phyloP scores from a whole-genome alignment of 2,329 filamentous ascomycete genomes.

The Dactylellina sp. region DNA sequence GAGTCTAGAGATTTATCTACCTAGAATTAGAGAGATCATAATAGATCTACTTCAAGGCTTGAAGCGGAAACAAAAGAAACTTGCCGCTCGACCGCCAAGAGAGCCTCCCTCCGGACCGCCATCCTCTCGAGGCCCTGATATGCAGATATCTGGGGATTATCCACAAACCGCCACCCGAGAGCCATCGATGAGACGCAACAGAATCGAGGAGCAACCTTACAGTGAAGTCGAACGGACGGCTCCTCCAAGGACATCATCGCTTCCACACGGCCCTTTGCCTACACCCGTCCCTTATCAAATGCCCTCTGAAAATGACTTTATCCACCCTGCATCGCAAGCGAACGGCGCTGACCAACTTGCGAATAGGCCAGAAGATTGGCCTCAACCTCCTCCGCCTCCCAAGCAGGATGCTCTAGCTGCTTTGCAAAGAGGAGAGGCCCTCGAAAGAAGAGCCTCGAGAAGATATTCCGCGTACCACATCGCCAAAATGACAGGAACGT shows the following conservation, averaged over 20 bases:
- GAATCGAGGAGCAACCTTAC: conserved; percentile 53
- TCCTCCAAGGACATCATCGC: conserved; percentile 59
- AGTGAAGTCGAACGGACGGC: conserved; percentile 57
- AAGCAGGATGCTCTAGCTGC: conserved; percentile 91
- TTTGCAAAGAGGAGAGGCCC: conserved; percentile 87
- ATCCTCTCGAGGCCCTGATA: conserved; percentile 64
- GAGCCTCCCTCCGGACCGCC: conserved; percentile 24
- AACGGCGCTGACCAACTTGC: conserved; percentile 32
- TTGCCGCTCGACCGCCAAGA: conserved; percentile 64
- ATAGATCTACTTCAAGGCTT: conserved; percentile 95
- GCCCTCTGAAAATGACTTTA: conserved; percentile 52
- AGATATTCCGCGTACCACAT: conserved; percentile 98
- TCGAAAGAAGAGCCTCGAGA: conserved; percentile 90
- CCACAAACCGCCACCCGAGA: conserved; percentile 60
- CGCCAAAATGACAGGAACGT: conserved; percentile 86
- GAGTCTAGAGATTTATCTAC: conserved; percentile 92
- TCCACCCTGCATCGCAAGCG: conserved; percentile 11
- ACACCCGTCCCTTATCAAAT: conserved; percentile 42
- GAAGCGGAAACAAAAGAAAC: conserved; percentile 94
- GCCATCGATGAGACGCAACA: conserved; percentile 56
- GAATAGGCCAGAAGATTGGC: conserved; percentile 64
- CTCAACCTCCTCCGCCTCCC: conserved; percentile 82
- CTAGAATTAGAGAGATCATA: conserved; percentile 96
- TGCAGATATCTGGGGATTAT: conserved; percentile 61
- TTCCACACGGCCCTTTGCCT: conserved; percentile 57